Evolutionary conservation across 352 stramenopile species (phyloP).

Genomic region (Plasmopara halstedii): DNA sequence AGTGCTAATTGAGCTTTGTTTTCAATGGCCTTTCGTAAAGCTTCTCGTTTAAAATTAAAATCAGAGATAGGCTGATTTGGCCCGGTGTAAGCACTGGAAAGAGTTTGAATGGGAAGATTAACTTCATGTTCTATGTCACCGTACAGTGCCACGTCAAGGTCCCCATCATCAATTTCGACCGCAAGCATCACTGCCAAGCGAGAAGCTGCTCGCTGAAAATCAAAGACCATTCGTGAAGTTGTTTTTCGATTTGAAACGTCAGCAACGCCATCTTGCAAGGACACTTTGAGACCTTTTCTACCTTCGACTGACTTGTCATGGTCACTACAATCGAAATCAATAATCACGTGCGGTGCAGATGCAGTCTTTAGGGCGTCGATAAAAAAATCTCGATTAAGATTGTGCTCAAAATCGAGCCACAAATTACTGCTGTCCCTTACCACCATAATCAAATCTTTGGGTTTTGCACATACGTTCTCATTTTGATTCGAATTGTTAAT

Average conservation of each 20-base stretch:
- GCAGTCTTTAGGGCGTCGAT: slow-evolving; percentile 30
- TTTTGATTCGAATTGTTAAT: slow-evolving; percentile 11
- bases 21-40: slow-evolving; percentile 29
- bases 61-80: slow-evolving; percentile 8
- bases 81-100: slow-evolving; percentile 11
- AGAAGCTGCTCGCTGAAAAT: slow-evolving; percentile 25
- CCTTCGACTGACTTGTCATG: slow-evolving; percentile 11
- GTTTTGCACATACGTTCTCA: slow-evolving; percentile 22
- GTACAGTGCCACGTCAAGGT: slow-evolving; percentile 22
- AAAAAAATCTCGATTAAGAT: slow-evolving; percentile 34
- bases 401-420: slow-evolving; percentile 51
- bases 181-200: slow-evolving; percentile 21
- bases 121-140: slow-evolving; percentile 15
- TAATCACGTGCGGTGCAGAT: slow-evolving; percentile 9
- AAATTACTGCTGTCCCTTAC: slow-evolving; percentile 16
- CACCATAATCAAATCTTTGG: slow-evolving; percentile 30
- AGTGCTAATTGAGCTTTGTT: slow-evolving; percentile 34
- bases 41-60: slow-evolving; percentile 29
- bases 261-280: background rate
- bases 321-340: slow-evolving; percentile 39
- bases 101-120: background rate
- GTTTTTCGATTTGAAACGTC: background rate
- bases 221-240: slow-evolving; percentile 20
- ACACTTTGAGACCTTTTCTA: background rate
- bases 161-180: slow-evolving; percentile 18